phyloP scores from a whole-genome alignment of 176 grass and related monocot species.

The Rhynchospora tenuis region DNA sequence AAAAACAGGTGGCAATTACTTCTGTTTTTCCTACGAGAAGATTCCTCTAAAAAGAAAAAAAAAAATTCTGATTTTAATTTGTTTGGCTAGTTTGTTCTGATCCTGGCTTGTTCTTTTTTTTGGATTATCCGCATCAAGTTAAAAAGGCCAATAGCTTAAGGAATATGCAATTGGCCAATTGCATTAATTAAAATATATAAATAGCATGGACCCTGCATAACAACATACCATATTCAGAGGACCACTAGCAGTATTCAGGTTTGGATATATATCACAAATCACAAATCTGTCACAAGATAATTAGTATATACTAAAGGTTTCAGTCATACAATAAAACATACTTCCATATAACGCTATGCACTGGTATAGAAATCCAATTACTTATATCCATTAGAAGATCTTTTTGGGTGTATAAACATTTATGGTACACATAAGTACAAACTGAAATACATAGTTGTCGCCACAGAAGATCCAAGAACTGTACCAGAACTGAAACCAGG shows the following conservation, averaged over 20 bases:
- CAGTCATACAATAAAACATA: not conserved
- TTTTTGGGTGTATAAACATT: not conserved
- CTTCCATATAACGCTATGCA: not conserved
- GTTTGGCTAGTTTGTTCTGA: not conserved
- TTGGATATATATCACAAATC: not conserved
- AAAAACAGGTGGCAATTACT: not conserved
- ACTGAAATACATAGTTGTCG: not conserved
- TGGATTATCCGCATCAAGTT: too few species aligned
- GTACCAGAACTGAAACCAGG: constrained; percentile 12
- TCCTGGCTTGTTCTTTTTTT: not conserved
- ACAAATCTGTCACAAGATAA: not conserved
- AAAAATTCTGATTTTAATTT: constrained; percentile 6
- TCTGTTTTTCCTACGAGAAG: too few species aligned
- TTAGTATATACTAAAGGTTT: not conserved
- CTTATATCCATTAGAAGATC: not conserved
- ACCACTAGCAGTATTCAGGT: not conserved
- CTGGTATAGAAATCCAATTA: not conserved
- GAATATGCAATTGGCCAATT: not conserved
- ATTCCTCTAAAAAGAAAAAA: too few species aligned
- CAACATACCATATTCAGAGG: not conserved
- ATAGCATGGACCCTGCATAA: not conserved
- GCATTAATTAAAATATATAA: not conserved
- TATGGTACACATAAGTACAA: not conserved
- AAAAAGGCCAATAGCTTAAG: not conserved
- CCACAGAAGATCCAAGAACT: not conserved